These are phyloP conservation scores for Suhomyces kilbournensis DNA, from an alignment of 805 yeast species.

Conservation along the genomic window DNA sequence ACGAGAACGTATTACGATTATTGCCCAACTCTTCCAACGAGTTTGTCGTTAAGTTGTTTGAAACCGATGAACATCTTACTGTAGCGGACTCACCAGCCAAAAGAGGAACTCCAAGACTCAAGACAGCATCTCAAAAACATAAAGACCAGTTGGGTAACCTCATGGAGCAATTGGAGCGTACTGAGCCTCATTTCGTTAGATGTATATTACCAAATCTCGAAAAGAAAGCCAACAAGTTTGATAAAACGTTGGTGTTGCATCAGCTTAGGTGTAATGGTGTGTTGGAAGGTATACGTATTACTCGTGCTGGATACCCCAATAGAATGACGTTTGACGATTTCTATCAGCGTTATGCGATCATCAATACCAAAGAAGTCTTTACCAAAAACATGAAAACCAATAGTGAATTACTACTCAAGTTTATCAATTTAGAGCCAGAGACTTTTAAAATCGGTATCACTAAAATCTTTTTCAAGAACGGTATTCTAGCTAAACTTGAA, in stretches of 20 bases:
- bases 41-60: conserved; percentile 57
- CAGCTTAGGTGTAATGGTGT: conserved; percentile 97
- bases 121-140: conserved; percentile 84
- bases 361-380: conserved; percentile 49
- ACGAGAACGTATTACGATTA: conserved; percentile 65
- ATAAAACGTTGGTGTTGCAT: conserved; percentile 72
- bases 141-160: conserved; percentile 75
- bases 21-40: conserved; percentile 54
- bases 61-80: conserved; percentile 27
- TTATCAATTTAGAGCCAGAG: conserved; percentile 58
- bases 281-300: conserved; percentile 93
- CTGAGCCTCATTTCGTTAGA: conserved; percentile 95
- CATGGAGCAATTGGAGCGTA: conserved; percentile 67
- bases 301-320: conserved; percentile 96
- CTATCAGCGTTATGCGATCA: conserved; percentile 67
- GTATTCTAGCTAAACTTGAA: conserved; percentile 76
- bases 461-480: conserved; percentile 72
- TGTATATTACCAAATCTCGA: conserved; percentile 88
- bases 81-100: conserved; percentile 9
- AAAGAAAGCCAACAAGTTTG: conserved; percentile 69
- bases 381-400: conserved; percentile 57
- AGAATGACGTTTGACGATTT: conserved; percentile 82
- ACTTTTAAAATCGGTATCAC: conserved; percentile 67
- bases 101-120: conserved; percentile 39
- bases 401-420: conserved; percentile 63